A percentile compares a stretch with the other conserved stretches of the same genome.
Conservation (phyloP, 129 eudicot genomes). For the Escallonia rubra region DNA sequence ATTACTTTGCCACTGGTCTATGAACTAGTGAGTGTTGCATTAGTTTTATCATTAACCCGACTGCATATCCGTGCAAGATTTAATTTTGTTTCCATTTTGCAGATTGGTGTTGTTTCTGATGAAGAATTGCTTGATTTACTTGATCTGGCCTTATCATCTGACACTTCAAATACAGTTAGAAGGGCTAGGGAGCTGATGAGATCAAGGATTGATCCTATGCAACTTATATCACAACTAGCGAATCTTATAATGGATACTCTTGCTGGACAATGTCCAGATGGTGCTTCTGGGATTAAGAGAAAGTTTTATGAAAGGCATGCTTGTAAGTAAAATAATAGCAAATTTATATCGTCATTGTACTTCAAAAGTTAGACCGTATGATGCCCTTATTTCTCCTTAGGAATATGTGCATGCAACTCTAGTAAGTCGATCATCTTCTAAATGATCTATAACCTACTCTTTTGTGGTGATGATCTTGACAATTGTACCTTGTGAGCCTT, state of each 20-base stretch:
- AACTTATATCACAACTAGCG: slow-evolving; percentile 82
- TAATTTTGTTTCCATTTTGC: slow-evolving; percentile 9
- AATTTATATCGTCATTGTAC: background rate
- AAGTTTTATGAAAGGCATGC: slow-evolving; percentile 56
- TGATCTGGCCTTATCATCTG: slow-evolving; percentile 79
- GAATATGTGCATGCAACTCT: too few relatives aligned
- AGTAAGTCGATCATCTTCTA: too few relatives aligned
- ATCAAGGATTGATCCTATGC: slow-evolving; percentile 88
- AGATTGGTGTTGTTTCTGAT: slow-evolving; percentile 94
- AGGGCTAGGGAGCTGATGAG: slow-evolving; percentile 86
- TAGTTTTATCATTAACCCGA: background rate
- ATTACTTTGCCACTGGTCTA: slow-evolving; percentile 61
- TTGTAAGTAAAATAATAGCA: slow-evolving; percentile 47
- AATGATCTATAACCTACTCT: too few relatives aligned
- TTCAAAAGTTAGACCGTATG: too few relatives aligned
- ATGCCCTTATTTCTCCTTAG: too few relatives aligned
- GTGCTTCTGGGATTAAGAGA: slow-evolving; percentile 53
- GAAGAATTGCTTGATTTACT: slow-evolving; percentile 89
- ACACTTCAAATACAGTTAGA: slow-evolving; percentile 78
- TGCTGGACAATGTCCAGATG: slow-evolving; percentile 69
- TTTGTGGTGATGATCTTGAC: too few relatives aligned
- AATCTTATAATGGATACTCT: slow-evolving; percentile 92
- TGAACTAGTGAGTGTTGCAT: slow-evolving; percentile 62
- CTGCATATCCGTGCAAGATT: background rate
- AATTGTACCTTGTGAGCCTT: too few relatives aligned